phyloP scores from a whole-genome alignment of 2,329 filamentous ascomycete species.

The Phialophora chinensis region DNA sequence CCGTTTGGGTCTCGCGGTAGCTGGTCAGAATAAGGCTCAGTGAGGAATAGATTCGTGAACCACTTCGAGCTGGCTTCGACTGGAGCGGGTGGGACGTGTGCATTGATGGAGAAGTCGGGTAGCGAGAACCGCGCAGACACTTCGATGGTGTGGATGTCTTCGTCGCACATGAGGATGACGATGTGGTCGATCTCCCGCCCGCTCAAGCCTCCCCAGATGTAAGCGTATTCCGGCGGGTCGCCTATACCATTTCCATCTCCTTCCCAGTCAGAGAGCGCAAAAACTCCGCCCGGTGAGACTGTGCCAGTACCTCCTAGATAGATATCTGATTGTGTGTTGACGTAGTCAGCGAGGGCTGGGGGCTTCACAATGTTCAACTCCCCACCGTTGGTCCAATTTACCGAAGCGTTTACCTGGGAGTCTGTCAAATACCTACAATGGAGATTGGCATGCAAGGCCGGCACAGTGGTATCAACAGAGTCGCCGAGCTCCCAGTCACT shows the following conservation, averaged over 20 bases:
- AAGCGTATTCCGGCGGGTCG: conserved; percentile 1
- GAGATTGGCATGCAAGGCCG: not conserved
- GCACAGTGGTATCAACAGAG: not conserved
- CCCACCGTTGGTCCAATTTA: not conserved
- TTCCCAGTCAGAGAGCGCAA: not conserved
- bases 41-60: not conserved
- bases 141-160: not conserved
- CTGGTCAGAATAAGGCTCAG: not conserved
- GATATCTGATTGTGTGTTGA: not conserved
- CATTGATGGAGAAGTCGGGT: not conserved
- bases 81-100: not conserved
- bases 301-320: not conserved
- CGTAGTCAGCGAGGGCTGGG: not conserved
- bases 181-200: conserved; percentile 2
- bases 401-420: not conserved
- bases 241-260: not conserved
- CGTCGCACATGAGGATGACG: conserved; percentile 6
- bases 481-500: not conserved
- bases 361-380: not conserved
- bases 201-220: not conserved
- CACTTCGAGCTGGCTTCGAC: not conserved
- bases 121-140: not conserved
- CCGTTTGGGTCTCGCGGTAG: not conserved
- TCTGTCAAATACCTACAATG: not conserved
- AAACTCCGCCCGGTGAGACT: not conserved